These are phyloP conservation scores for Penicillium sp. DNA, from an alignment of 2,329 filamentous ascomycete genomes.

Conservation along the genomic window DNA sequence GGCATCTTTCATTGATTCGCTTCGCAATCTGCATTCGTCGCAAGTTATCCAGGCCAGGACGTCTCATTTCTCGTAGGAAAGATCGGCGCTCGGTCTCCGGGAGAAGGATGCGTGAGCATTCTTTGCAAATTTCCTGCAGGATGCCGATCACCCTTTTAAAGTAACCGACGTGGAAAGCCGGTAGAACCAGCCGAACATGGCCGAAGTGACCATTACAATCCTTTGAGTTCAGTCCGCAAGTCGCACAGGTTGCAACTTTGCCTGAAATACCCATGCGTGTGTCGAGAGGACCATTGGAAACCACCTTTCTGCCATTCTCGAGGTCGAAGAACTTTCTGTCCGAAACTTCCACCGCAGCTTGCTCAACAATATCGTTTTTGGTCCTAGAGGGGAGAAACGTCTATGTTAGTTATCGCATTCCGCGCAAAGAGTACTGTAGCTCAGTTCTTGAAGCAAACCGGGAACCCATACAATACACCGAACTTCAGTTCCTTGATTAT, in stretches of 20 bases:
- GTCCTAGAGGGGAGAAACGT: constrained; percentile 55
- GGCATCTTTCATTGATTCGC: constrained; percentile 83
- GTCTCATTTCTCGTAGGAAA: constrained; percentile 77
- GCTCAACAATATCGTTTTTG: constrained; percentile 90
- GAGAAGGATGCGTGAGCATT: constrained; percentile 81
- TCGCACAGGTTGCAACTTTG: constrained; percentile 75
- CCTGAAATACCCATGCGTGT: constrained; percentile 83
- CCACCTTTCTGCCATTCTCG: constrained; percentile 72
- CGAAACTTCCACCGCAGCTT: constrained; percentile 92
- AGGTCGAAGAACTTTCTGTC: constrained; percentile 92
- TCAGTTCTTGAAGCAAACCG: not conserved
- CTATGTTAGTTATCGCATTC: constrained; percentile 18
- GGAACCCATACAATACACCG: constrained; percentile 70
- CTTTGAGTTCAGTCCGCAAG: constrained; percentile 77
- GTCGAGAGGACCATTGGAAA: constrained; percentile 83
- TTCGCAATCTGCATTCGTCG: constrained; percentile 81
- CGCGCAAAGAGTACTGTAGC: constrained; percentile 2
- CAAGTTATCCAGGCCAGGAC: constrained; percentile 81
- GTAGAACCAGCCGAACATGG: constrained; percentile 83
- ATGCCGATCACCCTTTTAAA: constrained; percentile 90
- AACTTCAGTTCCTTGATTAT: constrained; percentile 93
- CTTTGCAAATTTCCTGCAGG: constrained; percentile 94
- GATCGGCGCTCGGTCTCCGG: constrained; percentile 74
- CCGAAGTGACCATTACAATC: constrained; percentile 95
- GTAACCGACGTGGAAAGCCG: constrained; percentile 94